Base-by-base conservation (phyloP, 768 basidiomycete genomes). In the Lactarius trivialis region DNA sequence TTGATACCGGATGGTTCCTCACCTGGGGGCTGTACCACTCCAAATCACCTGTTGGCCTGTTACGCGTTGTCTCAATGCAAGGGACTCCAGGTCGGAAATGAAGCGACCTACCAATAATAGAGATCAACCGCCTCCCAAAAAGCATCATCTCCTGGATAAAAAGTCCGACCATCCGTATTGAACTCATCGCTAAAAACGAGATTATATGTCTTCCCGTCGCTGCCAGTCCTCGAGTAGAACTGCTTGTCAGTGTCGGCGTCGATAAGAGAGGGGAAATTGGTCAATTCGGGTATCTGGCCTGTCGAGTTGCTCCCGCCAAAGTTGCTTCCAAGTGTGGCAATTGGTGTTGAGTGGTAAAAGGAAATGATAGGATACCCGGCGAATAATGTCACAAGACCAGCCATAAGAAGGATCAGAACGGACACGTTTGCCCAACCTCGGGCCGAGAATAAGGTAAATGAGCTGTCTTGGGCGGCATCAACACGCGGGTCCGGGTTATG, bases 111-210 rank as follows among this genome's bases (percentile, higher is more conserved):
- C 87, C 90, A 92, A 73, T 96, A 97, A 71, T 95, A 84, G 34
- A 95, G 72, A 71, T 96, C 85, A 9, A 80, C 85, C 26, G 90
- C 95, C 71, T 95, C 92, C 93, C 86, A 89, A 72, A 74, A 96
- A 71, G 79, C 84, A 80, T 81, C 94, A 76, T 86, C 96, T 70
- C 81, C 96, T 71, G 74, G 89, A 81, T 67, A 93, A 81, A 84
- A 90, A 73, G 79, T 89, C 75, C 71, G 85, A 65, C 78, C 94
- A 67, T 77, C 88, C 71, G 65, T 82, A 76, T 84, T 86, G 80
- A 86, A 96, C 73, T 91, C 89, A 71, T 91, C 90, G 60, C 89
- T 92, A 76, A 94, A 98, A 2, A 91, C 88, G 33, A 99, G 83
- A 58, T 86, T 76, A 70, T 92, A 95, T 8, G 78, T 73, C 60